Base-by-base conservation (phyloP, 192 early-diverging fungal species). In the Entophlyctis luteolus region DNA sequence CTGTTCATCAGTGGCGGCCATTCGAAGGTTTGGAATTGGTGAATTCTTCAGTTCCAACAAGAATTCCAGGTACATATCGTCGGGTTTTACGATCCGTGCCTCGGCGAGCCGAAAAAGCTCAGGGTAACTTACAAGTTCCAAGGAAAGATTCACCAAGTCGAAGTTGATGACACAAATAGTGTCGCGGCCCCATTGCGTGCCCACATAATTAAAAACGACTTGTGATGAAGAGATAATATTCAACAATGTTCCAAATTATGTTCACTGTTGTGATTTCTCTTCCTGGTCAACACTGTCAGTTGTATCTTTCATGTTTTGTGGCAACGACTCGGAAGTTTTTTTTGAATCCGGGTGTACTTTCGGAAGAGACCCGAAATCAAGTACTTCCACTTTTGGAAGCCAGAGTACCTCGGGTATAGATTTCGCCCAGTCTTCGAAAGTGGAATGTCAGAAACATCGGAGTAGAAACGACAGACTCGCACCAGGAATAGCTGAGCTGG, bases 61-160 rank as follows among this genome's bases (percentile, higher is more conserved):
- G 27, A 42, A 42, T 42, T 42, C 8, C 70, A 91, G 88, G 79
- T 86, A 25, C 88, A 90, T 62, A 79, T 98, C 62, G 79, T 93
- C 33, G 96, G 96, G 2, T 98, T 98, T 74, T 96, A 92, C 65
- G 94, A 98, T 74, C 94, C 96, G 27, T 93, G 93, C 68, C 85
- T 96, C 58, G 94, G 93, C 35, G 88, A 88, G 56, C 68, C 72
- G 20, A 98, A 98, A 74, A 80, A 84, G 55, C 79, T 98, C 55
- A 85, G 81, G 58, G 87, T 98, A 55, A 87, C 81, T 48, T 98
- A 98, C 67, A 75, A 77, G 62, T 98, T 95, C 79, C 79, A 86
- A 57, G 86, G 87, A 57, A 80, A 81, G 55, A 52, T 91, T 46
- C 96, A 98, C 71, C 83, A 89, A 77, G 84, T 88, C 0, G 81